Base-by-base conservation (phyloP, 1,284 basidiomycete genomes). In the Leccinum holopus region DNA sequence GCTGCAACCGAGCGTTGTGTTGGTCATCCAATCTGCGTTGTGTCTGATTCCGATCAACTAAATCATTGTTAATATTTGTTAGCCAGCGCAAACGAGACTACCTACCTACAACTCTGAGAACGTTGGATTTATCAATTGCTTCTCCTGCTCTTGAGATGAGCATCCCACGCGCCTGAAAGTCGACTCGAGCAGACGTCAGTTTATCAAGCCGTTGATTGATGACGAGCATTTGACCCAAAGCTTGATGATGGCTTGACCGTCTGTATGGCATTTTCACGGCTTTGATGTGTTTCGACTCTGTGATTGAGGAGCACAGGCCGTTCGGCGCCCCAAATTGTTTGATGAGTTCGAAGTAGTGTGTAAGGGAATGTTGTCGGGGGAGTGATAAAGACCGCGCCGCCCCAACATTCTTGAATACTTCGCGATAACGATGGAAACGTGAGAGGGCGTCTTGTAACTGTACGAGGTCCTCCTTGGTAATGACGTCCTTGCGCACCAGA, bases 271-370 rank as follows among this genome's bases (percentile, higher is more conserved):
- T 14, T 3, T 58, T 58, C 0, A 58, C 47, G 0, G 47, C 57
- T 12, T 49, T 35, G 11, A 58, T 21, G 28, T 58, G 57, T 5
- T 58, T 58, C 4, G n/a, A 57, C 7, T 57, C 30, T 0, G 56
- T 58, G 11, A 58, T 61, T 1, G 30, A 57, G 5, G 60, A 61
- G 30, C 60, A 61, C 7, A 61, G 49, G 1, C 41, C 41, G 16
- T 44, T 44, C 5, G n/a, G 41, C 5, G 41, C 41, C 5, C 16
- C 28, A 28, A 28, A 28, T 28, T 28, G 28, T 7, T n/a, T n/a
- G 16, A n/a, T 44, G 41, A 44, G 41, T 44, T 44, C 41, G 1
- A 44, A 16, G 41, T 44, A 44, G 41, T 44, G 41, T 5, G 41
- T 28, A 44, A 44, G 41, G 41, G 41, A 44, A n/a, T 44, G 41